Evolutionary conservation across 1,284 basidiomycete genomes (phyloP).

Genomic region (Rhizoctonia solani): DNA sequence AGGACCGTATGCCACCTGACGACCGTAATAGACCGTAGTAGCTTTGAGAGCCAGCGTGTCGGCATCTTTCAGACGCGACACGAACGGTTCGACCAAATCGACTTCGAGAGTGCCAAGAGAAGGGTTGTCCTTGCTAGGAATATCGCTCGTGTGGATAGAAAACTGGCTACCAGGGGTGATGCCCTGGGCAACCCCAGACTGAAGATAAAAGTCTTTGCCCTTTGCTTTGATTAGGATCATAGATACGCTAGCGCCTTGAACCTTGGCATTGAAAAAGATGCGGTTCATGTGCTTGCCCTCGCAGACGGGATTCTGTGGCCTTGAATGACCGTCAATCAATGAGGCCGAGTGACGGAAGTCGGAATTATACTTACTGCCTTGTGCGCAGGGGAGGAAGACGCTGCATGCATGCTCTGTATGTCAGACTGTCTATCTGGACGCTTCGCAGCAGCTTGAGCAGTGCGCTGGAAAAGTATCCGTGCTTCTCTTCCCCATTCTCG

Average conservation of each 20-base stretch:
- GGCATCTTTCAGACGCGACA: neutral
- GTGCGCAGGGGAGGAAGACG: neutral
- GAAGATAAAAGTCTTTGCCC: neutral
- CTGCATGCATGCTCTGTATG: neutral
- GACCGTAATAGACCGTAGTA: neutral
- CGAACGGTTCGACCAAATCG: neutral
- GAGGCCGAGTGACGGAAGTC: neutral
- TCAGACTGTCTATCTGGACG: neutral
- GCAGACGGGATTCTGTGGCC: neutral
- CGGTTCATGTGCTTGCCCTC: neutral
- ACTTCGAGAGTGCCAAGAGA: neutral
- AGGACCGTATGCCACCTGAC: neutral
- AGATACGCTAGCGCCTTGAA: neutral
- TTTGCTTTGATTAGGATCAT: neutral
- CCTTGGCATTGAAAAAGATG: constrained; percentile 4
- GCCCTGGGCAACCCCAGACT: neutral
- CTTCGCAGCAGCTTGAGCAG: neutral
- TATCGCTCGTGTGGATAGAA: neutral
- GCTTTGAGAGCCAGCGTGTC: neutral
- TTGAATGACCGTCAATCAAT: neutral
- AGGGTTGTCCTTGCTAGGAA: neutral
- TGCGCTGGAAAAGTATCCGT: neutral
- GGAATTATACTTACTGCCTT: neutral
- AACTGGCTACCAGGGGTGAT: neutral
- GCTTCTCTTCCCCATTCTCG: neutral